Evolutionary conservation across 331 rosid species (phyloP).

Genomic region (Quercus lobata): DNA sequence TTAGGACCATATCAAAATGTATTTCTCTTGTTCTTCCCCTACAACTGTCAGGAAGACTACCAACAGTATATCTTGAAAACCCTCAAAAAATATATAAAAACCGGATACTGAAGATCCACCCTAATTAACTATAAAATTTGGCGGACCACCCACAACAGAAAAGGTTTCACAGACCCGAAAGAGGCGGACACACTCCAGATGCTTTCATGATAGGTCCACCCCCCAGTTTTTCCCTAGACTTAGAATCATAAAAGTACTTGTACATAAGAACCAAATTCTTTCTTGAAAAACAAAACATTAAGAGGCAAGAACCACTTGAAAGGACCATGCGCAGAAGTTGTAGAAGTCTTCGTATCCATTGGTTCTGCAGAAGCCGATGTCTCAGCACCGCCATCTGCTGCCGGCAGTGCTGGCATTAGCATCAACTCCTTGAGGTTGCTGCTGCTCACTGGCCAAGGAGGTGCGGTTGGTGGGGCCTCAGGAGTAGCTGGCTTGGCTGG

Average conservation of each 20-base stretch:
- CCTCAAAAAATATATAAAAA: conserved; percentile 17
- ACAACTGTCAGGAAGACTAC: conserved; percentile 16
- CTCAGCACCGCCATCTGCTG: conserved; percentile 33
- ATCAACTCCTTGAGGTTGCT: conserved; percentile 38
- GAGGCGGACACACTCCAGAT: conserved; percentile 2
- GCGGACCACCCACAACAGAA: neutral
- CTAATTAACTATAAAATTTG: conserved; percentile 19
- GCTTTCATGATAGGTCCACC: neutral
- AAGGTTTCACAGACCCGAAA: conserved; percentile 19
- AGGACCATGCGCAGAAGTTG: neutral
- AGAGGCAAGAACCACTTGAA: neutral
- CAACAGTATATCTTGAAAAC: conserved; percentile 30
- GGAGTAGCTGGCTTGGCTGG: conserved; percentile 56
- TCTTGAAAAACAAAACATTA: neutral
- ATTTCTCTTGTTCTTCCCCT: conserved; percentile 2
- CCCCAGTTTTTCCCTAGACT: no score
- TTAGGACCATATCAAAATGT: conserved; percentile 7
- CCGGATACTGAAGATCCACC: conserved; percentile 35
- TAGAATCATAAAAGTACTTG: no score
- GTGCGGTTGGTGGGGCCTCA: conserved; percentile 50
- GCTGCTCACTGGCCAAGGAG: conserved; percentile 54
- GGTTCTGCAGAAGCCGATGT: conserved; percentile 54
- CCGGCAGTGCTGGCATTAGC: conserved; percentile 21
- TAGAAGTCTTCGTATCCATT: conserved; percentile 39
- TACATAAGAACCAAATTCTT: no score